phyloP scores from a whole-genome alignment of 2,329 filamentous ascomycete genomes.

The Gyromitra esculenta region DNA sequence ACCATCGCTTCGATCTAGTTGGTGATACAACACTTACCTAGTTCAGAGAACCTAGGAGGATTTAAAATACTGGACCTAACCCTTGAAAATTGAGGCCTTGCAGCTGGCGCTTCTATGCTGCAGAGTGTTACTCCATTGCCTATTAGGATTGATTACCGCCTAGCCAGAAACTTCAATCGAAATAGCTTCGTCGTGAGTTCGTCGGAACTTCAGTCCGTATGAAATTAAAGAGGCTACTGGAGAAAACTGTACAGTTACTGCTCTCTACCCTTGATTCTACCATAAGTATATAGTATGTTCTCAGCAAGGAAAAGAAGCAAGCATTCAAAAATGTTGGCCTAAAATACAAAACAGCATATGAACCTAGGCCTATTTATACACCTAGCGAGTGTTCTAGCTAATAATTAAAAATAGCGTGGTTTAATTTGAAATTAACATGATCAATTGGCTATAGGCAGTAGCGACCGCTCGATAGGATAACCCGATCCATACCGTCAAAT shows the following conservation, averaged over 20 bases:
- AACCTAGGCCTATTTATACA: neutral
- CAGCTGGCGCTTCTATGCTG: neutral
- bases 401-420: neutral
- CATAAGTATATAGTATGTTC: neutral
- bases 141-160: neutral
- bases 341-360: neutral
- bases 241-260: neutral
- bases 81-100: neutral
- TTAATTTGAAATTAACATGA: neutral
- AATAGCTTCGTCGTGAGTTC: neutral
- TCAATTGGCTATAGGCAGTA: too few relatives aligned
- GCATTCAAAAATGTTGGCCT: neutral
- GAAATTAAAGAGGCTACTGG: neutral
- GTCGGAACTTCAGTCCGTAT: neutral
- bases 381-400: neutral
- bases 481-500: too few relatives aligned
- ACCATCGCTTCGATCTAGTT: neutral
- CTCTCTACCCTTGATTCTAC: neutral
- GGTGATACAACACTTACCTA: neutral
- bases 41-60: neutral
- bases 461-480: too few relatives aligned
- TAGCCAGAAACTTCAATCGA: neutral
- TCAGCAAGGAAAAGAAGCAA: slow-evolving; percentile 31
- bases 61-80: neutral
- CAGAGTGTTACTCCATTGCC: neutral